phyloP scores from a whole-genome alignment of 2,329 filamentous ascomycete genomes.

The Neobulgaria alba region DNA sequence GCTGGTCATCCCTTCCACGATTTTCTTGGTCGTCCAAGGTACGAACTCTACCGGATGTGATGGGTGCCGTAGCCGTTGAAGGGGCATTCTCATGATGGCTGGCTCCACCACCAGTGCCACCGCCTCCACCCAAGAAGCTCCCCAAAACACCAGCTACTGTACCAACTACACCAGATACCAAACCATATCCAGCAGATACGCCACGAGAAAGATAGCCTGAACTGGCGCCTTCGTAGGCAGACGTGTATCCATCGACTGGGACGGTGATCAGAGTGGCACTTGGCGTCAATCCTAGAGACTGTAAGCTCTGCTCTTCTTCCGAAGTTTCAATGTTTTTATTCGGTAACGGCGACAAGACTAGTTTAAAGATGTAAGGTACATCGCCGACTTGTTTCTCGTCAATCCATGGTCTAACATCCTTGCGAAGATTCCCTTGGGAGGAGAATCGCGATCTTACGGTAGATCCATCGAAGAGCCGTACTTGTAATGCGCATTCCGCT shows the following conservation, averaged over 20 bases:
- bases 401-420: conserved; percentile 69
- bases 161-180: conserved; percentile 35
- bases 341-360: conserved; percentile 70
- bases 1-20: conserved; percentile 42
- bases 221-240: conserved; percentile 41
- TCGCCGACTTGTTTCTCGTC: conserved; percentile 52
- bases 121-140: conserved; percentile 35
- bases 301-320: conserved; percentile 63
- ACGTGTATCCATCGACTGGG: conserved; percentile 53
- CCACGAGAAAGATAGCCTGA: conserved; percentile 29
- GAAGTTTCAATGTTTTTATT: conserved; percentile 64
- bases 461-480: conserved; percentile 77
- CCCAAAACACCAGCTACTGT: conserved; percentile 35
- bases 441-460: conserved; percentile 68
- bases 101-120: background rate
- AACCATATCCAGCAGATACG: conserved; percentile 28
- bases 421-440: conserved; percentile 50
- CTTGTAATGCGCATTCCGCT: conserved; percentile 55
- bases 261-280: conserved; percentile 78
- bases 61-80: conserved; percentile 14
- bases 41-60: conserved; percentile 35
- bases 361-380: conserved; percentile 72
- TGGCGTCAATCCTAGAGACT: conserved; percentile 64
- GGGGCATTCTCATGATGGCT: conserved; percentile 7
- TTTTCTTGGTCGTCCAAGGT: conserved; percentile 47